Evolutionary conservation across 1,284 basidiomycete genomes (phyloP).

Genomic region (Trichosporon asahii): DNA sequence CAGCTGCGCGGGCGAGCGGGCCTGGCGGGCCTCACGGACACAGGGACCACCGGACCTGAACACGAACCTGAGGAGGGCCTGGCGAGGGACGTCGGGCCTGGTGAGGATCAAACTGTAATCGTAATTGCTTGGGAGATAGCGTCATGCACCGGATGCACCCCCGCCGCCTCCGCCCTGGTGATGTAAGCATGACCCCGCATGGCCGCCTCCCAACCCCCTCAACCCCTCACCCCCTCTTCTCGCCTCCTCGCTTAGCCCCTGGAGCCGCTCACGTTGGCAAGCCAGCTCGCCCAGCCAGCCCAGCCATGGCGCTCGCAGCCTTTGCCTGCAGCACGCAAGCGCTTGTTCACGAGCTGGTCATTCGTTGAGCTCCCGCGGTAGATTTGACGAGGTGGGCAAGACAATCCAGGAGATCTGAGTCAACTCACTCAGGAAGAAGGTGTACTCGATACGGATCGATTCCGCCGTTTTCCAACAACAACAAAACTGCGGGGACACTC

Average conservation of each 20-base stretch:
- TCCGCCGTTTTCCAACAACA: not conserved
- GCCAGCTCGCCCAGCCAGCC: not conserved
- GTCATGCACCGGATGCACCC: not conserved
- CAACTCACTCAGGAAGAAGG: not conserved
- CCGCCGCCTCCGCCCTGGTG: not conserved
- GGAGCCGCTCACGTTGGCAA: not conserved
- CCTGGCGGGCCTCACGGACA: no score
- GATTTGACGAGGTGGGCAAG: not conserved
- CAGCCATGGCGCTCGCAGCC: not conserved
- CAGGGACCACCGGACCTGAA: no score
- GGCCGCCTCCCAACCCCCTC: not conserved
- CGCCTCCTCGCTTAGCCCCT: not conserved
- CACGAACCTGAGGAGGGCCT: not conserved
- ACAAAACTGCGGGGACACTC: not conserved
- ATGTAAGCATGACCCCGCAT: slow-evolving; percentile 5
- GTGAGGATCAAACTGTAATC: slow-evolving; percentile 1
- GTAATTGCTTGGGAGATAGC: not conserved
- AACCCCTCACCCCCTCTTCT: not conserved
- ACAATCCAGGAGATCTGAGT: not conserved
- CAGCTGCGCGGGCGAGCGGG: not conserved
- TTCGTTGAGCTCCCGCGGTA: not conserved
- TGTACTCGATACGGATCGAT: not conserved
- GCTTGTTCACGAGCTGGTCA: not conserved
- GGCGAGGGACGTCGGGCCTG: not conserved
- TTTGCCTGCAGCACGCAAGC: not conserved